Conservation (phyloP, 495 filamentous ascomycete genomes). For the Penicillium egyptiacum region DNA sequence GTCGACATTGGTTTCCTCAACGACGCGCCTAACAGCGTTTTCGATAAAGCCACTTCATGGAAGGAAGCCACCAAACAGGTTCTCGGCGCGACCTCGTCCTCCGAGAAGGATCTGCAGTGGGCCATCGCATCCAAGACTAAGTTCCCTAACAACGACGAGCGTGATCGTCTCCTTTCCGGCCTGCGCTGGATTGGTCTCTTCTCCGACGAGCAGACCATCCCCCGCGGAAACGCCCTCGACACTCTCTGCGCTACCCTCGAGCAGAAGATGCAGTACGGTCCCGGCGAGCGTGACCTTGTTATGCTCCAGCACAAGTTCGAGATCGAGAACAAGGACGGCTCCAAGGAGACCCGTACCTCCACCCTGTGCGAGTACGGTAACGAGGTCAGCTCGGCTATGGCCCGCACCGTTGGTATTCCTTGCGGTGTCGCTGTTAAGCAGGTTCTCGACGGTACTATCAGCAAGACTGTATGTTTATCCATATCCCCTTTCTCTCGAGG, state of each 20-base stretch:
- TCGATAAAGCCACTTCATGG: slow-evolving; percentile 68
- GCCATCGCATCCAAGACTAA: slow-evolving; percentile 73
- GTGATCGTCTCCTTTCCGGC: slow-evolving; percentile 71
- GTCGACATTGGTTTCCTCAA: slow-evolving; percentile 82
- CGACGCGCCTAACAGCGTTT: slow-evolving; percentile 59
- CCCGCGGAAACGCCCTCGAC: slow-evolving; percentile 79
- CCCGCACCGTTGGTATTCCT: slow-evolving; percentile 62
- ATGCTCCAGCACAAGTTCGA: slow-evolving; percentile 94
- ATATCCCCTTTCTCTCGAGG: background rate
- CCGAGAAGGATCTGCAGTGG: slow-evolving; percentile 64
- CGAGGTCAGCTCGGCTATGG: slow-evolving; percentile 85
- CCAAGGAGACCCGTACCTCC: slow-evolving; percentile 70
- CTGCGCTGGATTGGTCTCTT: slow-evolving; percentile 87
- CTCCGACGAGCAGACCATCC: slow-evolving; percentile 69
- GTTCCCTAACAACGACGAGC: slow-evolving; percentile 71
- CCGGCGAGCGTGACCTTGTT: slow-evolving; percentile 79
- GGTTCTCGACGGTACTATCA: slow-evolving; percentile 80
- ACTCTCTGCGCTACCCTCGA: slow-evolving; percentile 88
- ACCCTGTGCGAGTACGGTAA: slow-evolving; percentile 88
- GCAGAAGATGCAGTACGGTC: slow-evolving; percentile 85
- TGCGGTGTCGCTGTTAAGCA: slow-evolving; percentile 67
- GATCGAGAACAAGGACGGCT: slow-evolving; percentile 78
- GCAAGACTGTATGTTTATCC: slow-evolving; percentile 49
- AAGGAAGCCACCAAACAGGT: slow-evolving; percentile 78
- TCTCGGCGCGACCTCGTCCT: slow-evolving; percentile 60